Evolutionary conservation across 352 stramenopile species (phyloP), one percentile per base, ranked within the genome.

Genomic region (Phytophthora meadii): DNA sequence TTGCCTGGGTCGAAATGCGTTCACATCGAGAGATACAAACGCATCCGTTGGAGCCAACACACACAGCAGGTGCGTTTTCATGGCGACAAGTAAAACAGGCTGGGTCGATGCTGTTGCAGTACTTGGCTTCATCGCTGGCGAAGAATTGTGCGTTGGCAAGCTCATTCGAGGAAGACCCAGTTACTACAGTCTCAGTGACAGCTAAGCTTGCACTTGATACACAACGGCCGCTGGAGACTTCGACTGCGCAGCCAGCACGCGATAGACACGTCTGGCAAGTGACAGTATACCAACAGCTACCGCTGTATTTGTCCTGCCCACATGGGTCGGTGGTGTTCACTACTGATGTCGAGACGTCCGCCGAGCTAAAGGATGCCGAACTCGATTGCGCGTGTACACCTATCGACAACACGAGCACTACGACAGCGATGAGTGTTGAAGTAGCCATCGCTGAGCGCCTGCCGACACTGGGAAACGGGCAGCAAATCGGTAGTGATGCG

Each of bases 11-110:
- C 30, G 64, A 72, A 30, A 68, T 59, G 4, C 19, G 46, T 58
- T 72, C 64, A 25, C 64, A 72, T 48, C 68, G 53, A 17, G 64
- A 62, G 19, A 54, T 40, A 40, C 64, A 72, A 36, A 68, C 45
- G 12, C 64, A 72, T 8, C 42, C 41, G 24, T 10, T 45, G 14
- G 40, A 53, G 24, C 64, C 51, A 11, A 64, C 5, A 17, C 64
- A 72, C 6, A 68, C 45, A 5, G 47, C 45, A 14, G 64, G 39
- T 15, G 64, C 34, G 10, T 60, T 57, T 10, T 8, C 40, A 7
- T 19, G 48, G 25, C 64, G 64, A 36, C 64, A 72, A 4, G 57
- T 28, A 52, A 68, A 60, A 40, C 64, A 72, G 10, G 58, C 64
- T 4, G 39, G 39, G 19, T 72, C 51, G 17, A 30, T 62, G 22